phyloP scores from a whole-genome alignment of 306 rosid species.

The Sicyos edulis region DNA sequence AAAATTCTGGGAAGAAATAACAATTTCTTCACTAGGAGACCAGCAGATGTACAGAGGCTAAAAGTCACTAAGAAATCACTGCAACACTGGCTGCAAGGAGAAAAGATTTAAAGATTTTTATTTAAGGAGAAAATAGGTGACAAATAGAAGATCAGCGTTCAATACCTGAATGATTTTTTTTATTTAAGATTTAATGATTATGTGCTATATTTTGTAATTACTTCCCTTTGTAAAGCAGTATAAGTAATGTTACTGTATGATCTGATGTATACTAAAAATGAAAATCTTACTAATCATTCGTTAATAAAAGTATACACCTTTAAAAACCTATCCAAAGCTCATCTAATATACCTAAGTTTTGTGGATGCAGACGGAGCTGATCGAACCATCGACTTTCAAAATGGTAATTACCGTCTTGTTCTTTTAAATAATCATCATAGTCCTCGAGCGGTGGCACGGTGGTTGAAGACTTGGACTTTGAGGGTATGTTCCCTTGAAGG shows the following conservation, averaged over 20 bases:
- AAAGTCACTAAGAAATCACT: slow-evolving; percentile 67
- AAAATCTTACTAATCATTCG: neutral
- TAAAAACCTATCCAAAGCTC: no score
- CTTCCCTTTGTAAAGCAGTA: neutral
- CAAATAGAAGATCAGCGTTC: slow-evolving; percentile 6
- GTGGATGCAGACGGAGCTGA: no score
- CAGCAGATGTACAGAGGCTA: slow-evolving; percentile 60
- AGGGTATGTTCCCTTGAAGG: no score
- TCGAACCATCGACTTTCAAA: no score
- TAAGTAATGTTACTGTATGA: neutral
- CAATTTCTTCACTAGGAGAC: slow-evolving; percentile 55
- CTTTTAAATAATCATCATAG: no score
- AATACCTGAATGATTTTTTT: slow-evolving; percentile 3
- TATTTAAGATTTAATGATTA: neutral
- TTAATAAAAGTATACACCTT: slow-evolving; percentile 9
- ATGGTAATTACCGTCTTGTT: no score
- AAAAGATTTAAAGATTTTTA: no score
- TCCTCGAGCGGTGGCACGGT: no score
- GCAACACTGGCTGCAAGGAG: slow-evolving; percentile 55
- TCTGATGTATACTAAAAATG: slow-evolving; percentile 10
- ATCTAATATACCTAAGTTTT: no score
- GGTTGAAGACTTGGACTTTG: no score
- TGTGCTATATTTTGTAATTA: slow-evolving; percentile 1
- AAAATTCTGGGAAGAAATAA: slow-evolving; percentile 27
- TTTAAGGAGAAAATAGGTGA: no score